Percentiles rank a stretch among this genome's conserved stretches.
Evolutionary conservation across 164 flowering plant species (phyloP).

Genomic region (Vitis riparia): DNA sequence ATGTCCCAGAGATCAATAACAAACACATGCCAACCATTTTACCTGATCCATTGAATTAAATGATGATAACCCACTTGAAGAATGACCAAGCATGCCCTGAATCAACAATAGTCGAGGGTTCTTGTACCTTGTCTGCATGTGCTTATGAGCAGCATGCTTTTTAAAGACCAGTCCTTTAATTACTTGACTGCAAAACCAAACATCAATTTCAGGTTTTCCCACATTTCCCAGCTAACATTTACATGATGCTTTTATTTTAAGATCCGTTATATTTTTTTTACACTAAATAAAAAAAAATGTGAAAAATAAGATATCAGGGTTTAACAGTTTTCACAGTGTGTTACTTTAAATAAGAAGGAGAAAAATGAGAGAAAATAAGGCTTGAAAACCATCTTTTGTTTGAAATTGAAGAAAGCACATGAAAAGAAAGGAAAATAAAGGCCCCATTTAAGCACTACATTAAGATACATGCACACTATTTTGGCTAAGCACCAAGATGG

Average conservation of each 20-base stretch:
- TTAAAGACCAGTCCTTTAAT: constrained; percentile 88
- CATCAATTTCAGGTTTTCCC: neutral
- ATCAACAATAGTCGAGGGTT: constrained; percentile 77
- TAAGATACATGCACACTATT: no score
- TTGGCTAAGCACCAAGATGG: no score
- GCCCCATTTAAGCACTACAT: no score
- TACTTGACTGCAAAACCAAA: constrained; percentile 60
- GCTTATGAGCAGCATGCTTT: constrained; percentile 91
- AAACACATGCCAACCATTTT: constrained; percentile 3
- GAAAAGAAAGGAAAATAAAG: no score
- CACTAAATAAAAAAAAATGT: no score
- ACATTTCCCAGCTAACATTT: neutral
- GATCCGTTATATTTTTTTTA: no score
- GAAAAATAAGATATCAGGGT: no score
- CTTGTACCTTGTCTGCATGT: constrained; percentile 71
- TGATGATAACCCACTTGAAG: constrained; percentile 66
- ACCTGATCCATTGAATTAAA: constrained; percentile 76
- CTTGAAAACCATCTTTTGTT: no score
- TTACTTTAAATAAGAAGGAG: no score
- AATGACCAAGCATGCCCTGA: constrained; percentile 69
- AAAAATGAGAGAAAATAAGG: no score
- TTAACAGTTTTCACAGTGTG: no score
- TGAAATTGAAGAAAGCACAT: no score
- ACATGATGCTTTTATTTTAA: neutral
- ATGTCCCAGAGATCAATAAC: neutral